Conservation (phyloP, 2,329 filamentous ascomycete species). For the Monosporascus sp. region DNA sequence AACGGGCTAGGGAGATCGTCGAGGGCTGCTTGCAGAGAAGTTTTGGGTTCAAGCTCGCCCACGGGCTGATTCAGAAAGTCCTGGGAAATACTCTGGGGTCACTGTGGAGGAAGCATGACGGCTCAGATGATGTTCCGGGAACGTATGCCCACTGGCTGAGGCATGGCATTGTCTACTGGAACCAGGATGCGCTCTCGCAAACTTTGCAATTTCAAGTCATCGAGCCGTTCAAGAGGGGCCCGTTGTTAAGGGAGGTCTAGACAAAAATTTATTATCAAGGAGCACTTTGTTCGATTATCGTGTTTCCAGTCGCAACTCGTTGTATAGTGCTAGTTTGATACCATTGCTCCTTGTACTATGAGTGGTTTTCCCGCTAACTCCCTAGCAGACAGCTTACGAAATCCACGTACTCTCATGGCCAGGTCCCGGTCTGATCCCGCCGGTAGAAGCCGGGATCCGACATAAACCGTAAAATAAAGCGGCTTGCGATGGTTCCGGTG, state of each 20-base stretch:
- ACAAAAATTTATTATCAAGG: too few species aligned
- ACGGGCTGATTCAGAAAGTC: slow-evolving; percentile 47
- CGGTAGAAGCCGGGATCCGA: too few species aligned
- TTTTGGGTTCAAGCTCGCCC: slow-evolving; percentile 52
- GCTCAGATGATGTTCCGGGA: slow-evolving; percentile 41
- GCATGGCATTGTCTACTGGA: slow-evolving; percentile 43
- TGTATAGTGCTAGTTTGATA: too few species aligned
- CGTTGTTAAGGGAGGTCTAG: slow-evolving; percentile 19
- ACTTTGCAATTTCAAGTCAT: slow-evolving; percentile 28
- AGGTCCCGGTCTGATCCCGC: too few species aligned
- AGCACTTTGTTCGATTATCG: too few species aligned
- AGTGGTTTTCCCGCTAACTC: too few species aligned
- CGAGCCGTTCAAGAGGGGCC: slow-evolving; percentile 35
- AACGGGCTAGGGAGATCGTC: slow-evolving; percentile 43
- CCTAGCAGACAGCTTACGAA: too few species aligned
- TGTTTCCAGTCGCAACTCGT: too few species aligned
- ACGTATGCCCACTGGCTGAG: slow-evolving; percentile 53
- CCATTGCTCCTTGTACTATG: too few species aligned
- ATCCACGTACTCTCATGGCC: too few species aligned
- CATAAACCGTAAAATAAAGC: too few species aligned
- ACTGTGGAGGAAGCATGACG: slow-evolving; percentile 45
- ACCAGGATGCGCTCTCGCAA: slow-evolving; percentile 35
- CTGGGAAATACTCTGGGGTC: slow-evolving; percentile 46
- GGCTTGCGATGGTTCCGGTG: too few species aligned
- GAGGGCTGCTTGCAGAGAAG: slow-evolving; percentile 43